A percentile compares a stretch with the other conserved stretches of the same genome.
phyloP scores from a whole-genome alignment of 75 land plant genomes.

The Sequoia sempervirens region DNA sequence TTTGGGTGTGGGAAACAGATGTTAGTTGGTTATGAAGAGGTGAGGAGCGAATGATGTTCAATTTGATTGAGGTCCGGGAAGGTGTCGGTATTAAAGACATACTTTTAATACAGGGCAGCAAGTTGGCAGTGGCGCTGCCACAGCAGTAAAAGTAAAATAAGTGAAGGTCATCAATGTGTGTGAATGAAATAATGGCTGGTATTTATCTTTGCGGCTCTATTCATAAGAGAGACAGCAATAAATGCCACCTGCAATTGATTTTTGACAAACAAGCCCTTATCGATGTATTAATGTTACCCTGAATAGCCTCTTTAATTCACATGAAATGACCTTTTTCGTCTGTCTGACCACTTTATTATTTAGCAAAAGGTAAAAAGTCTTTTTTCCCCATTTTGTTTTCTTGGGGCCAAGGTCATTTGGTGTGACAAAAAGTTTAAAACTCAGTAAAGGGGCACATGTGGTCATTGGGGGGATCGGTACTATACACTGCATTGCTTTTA shows the following conservation, averaged over 20 bases:
- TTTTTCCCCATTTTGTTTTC: background rate
- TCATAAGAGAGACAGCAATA: background rate
- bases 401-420: background rate
- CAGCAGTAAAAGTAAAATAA: background rate
- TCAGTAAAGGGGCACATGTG: no score
- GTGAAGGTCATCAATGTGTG: background rate
- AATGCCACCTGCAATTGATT: background rate
- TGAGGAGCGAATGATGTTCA: background rate
- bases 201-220: background rate
- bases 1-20: background rate
- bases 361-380: background rate
- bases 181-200: constrained; percentile 4
- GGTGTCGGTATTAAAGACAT: background rate
- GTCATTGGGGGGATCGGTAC: background rate
- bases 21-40: background rate
- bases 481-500: background rate
- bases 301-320: background rate
- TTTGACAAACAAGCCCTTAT: background rate
- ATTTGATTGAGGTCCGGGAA: background rate
- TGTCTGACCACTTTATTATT: background rate
- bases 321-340: background rate
- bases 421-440: background rate
- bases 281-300: background rate
- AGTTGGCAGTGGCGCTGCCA: background rate
- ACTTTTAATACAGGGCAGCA: constrained; percentile 3